Base-by-base conservation (phyloP, 305 asterid genomes). In the Euphrasia arctica region DNA sequence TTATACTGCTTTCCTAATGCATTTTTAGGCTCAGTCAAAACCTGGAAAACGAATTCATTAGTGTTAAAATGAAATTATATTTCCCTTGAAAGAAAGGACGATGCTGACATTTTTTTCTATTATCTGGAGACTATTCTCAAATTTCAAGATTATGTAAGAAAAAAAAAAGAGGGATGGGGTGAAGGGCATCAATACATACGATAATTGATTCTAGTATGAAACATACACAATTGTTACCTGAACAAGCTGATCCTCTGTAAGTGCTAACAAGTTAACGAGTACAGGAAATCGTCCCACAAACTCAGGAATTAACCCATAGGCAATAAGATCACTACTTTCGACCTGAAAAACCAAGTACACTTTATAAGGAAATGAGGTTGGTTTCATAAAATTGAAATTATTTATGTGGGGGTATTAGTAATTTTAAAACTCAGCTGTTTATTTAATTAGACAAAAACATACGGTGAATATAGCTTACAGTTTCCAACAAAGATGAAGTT, bases 301-400 rank as follows among this genome's bases (percentile, higher is more conserved):
- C 81, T 88, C 95, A 2, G 95, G 95, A 74, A 88, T 88, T 77
- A 88, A 74, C 64, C 95, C 95, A 50, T 88, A 88, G 0, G 95
- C 84, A 70, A 88, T 88, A 28, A 88, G 82, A 74, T 88, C 95
- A 60, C 95, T 85, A 75, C 93, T 88, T 71, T 88, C 95, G 72
- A 73, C 93, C 93, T 85, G 78, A 42, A 71, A 69, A 74, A 51
- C 14, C 10, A 58, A 1, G 2, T 39, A 27, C 10, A 54, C 11
- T 14, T 18, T 39, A 39, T 39, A 39, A 39, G 9, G 9, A 39
- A 55, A 14, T 6, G 14, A 55, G 13, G 60, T 4, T 27, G 6
- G 34, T 6, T 39, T 39, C 43, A n/a, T 47, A 47, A 47, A n/a
- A 50, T 14, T 6, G 11, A 50, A 14, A 13, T 15, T 5, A 50